Conservation (phyloP, 1,284 basidiomycete genomes). For the Dichomitus squalens region DNA sequence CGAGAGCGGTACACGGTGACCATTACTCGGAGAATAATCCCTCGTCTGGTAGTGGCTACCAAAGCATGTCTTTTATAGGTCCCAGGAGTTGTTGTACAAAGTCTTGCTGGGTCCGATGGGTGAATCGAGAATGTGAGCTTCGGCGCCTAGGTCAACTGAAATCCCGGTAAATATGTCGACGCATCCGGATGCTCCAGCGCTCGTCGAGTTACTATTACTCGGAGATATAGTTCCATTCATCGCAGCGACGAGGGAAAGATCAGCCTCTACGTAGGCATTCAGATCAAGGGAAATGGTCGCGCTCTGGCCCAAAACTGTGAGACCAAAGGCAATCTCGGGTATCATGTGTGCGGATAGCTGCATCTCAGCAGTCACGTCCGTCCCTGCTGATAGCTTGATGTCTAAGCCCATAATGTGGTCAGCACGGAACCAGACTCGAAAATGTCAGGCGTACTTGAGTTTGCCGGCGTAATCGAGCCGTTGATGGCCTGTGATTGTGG, state of each 20-base stretch:
- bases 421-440: background rate
- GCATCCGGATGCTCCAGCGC: constrained; percentile 10
- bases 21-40: background rate
- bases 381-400: constrained; percentile 42
- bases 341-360: constrained; percentile 37
- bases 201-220: background rate
- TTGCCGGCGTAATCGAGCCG: constrained; percentile 27
- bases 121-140: background rate
- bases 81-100: background rate
- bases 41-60: background rate
- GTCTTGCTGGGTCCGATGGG: background rate
- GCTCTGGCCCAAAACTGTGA: constrained; percentile 37
- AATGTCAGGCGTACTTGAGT: constrained; percentile 39
- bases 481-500: constrained; percentile 29
- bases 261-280: constrained; percentile 44
- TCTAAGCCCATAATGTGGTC: constrained; percentile 28
- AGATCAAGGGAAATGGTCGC: constrained; percentile 43
- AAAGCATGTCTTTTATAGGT: constrained; percentile 6
- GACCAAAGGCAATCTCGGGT: constrained; percentile 30
- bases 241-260: constrained; percentile 21
- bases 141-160: background rate
- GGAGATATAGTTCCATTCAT: constrained; percentile 18
- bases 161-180: background rate
- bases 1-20: background rate
- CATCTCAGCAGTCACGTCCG: constrained; percentile 42